Evolutionary conservation across 2,329 filamentous ascomycete genomes (phyloP).

Genomic region (Mycosphaerella sp.): DNA sequence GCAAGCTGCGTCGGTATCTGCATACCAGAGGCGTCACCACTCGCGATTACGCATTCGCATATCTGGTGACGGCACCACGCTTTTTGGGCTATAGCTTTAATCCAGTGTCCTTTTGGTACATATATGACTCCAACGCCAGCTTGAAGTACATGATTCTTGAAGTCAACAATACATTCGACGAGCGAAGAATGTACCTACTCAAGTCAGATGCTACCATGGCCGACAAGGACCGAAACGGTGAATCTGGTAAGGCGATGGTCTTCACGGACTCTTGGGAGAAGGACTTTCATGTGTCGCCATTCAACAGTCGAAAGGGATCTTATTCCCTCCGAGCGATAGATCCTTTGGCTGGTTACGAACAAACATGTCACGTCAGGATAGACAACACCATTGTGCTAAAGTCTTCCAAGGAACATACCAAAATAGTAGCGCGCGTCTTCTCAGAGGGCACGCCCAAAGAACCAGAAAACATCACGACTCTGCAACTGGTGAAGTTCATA

Average conservation of each 20-base stretch:
- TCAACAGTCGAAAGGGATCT: conserved; percentile 52
- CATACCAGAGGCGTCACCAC: conserved; percentile 51
- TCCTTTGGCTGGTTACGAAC: conserved; percentile 35
- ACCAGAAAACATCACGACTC: conserved; percentile 41
- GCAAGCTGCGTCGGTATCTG: conserved; percentile 58
- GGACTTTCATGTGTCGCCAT: conserved; percentile 70
- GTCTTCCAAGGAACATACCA: conserved; percentile 55
- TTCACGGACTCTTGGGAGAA: conserved; percentile 56
- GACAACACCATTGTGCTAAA: conserved; percentile 56
- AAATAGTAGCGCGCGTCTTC: conserved; percentile 56
- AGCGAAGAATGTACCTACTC: conserved; percentile 61
- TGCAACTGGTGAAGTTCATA: conserved; percentile 27
- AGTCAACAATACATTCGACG: conserved; percentile 71
- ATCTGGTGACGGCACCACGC: conserved; percentile 62
- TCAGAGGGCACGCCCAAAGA: conserved; percentile 49
- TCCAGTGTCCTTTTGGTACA: conserved; percentile 72
- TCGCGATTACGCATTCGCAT: conserved; percentile 58
- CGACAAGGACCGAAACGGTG: not conserved
- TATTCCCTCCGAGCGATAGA: conserved; percentile 44
- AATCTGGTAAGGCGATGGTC: conserved; percentile 17
- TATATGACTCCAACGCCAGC: conserved; percentile 55
- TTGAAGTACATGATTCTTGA: conserved; percentile 63
- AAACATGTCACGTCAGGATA: conserved; percentile 35
- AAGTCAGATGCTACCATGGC: conserved; percentile 32
- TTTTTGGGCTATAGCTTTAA: conserved; percentile 68